phyloP scores from a whole-genome alignment of 805 yeast genomes.

The Candida hungchunana region DNA sequence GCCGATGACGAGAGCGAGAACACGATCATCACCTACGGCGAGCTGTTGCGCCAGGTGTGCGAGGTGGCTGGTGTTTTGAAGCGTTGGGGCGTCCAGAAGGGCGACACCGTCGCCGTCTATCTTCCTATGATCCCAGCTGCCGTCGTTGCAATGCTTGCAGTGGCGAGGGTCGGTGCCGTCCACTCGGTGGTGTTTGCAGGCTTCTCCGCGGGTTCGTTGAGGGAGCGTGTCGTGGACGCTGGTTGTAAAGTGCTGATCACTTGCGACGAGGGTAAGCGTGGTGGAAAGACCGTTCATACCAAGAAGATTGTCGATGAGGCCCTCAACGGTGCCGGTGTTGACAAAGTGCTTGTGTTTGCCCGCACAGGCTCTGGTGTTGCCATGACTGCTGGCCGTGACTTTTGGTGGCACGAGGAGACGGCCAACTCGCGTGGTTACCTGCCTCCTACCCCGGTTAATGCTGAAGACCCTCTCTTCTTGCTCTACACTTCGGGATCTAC shows the following conservation, averaged over 20 bases:
- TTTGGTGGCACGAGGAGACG: constrained; percentile 92
- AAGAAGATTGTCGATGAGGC: constrained; percentile 96
- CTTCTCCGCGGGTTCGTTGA: constrained; percentile 86
- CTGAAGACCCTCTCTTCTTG: constrained; percentile 94
- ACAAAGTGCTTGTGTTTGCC: constrained; percentile 80
- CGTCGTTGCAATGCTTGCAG: constrained; percentile 87
- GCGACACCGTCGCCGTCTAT: constrained; percentile 95
- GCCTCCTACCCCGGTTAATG: constrained; percentile 81
- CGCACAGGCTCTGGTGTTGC: constrained; percentile 81
- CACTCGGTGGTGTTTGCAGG: constrained; percentile 98
- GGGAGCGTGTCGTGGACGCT: constrained; percentile 88
- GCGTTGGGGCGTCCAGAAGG: constrained; percentile 84
- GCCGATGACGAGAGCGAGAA: constrained; percentile 86
- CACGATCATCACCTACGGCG: constrained; percentile 74
- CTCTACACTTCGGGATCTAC: constrained; percentile 98
- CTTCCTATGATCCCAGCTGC: constrained; percentile 99
- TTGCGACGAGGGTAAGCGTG: constrained; percentile 93
- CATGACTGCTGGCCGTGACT: constrained; percentile 77
- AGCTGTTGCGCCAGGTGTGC: constrained; percentile 78
- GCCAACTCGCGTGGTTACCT: constrained; percentile 46
- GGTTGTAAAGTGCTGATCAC: constrained; percentile 83
- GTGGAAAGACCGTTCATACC: constrained; percentile 88
- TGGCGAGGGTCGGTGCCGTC: constrained; percentile 89
- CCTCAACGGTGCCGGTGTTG: constrained; percentile 68
- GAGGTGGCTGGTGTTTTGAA: constrained; percentile 81